These are phyloP conservation scores for Diaporthe vexans DNA, from an alignment of 2,329 filamentous ascomycete species.

Conservation along the genomic window DNA sequence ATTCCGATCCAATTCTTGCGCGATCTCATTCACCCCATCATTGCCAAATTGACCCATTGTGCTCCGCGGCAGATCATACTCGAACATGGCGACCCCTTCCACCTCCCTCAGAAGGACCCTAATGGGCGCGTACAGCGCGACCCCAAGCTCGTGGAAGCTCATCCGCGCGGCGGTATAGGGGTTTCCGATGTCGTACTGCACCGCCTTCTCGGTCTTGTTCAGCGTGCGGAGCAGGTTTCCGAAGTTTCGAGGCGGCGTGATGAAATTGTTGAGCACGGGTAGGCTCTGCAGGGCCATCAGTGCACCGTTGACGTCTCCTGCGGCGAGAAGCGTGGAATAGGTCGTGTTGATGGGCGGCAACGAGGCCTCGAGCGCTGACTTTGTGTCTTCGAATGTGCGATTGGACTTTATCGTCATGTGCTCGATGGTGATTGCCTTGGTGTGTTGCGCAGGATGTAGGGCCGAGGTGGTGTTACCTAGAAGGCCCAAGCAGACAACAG, in stretches of 20 bases:
- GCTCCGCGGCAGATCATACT: not conserved
- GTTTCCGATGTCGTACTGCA: not conserved
- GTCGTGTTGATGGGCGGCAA: not conserved
- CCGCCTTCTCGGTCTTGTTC: not conserved
- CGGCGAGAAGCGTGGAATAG: not conserved
- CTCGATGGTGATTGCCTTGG: not conserved
- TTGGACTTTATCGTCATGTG: conserved; percentile 2
- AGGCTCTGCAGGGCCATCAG: not conserved
- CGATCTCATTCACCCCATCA: not conserved
- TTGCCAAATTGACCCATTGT: not conserved
- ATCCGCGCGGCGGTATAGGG: not conserved
- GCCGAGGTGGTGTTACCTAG: not conserved
- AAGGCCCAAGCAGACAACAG: not conserved
- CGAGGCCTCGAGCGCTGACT: not conserved
- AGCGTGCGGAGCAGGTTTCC: not conserved
- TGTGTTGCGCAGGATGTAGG: not conserved
- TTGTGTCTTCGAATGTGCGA: conserved; percentile 16
- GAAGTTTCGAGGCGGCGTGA: conserved; percentile 9
- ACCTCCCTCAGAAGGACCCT: not conserved
- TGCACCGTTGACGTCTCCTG: not conserved
- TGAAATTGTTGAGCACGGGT: not conserved
- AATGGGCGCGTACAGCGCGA: not conserved
- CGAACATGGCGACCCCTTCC: not conserved
- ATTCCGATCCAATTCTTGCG: not conserved
- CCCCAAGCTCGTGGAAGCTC: not conserved